Base-by-base conservation (phyloP, 2,329 filamentous ascomycete species). In the Fusarium euwallaceae region DNA sequence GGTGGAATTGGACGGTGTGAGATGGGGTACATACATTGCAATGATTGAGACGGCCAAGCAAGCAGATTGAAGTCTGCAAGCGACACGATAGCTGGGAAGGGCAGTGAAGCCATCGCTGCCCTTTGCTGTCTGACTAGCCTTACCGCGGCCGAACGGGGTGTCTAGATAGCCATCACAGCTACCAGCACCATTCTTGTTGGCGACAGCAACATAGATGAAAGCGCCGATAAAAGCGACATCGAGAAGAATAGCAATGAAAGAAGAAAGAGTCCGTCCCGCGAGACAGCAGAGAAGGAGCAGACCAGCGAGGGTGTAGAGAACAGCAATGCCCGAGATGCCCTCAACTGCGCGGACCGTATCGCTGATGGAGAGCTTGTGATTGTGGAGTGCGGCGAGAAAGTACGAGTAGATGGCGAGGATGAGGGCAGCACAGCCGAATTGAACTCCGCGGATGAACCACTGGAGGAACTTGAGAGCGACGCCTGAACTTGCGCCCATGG, bases 321-420 rank as follows among this genome's bases (percentile, higher is more conserved):
- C 89, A 3, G 91, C 94, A 2, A 88, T 88, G 61, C 95, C 95
- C 0, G 94, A 89, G 69, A 98, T 92, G 73, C 94, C 94, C 79
- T 92, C 92, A 66, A 97, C 93, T 32, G 94, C 94, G 66, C 92
- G 91, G 69, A 92, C 85, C 85, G 89, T 92, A 76, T 83, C 90
- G 20, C 88, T 86, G 75, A 95, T 95, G 67, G 79, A 67, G 16
- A 92, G 82, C 76, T 91, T 78, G 83, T 94, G 90, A 78, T 92
- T 90, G 71, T 89, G 82, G 16, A 95, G 89, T 10, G 93, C 89
- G 10, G 93, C 91, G 60, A 98, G 90, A 87, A 95, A 97, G 87
- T 97, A 98, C 60, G 92, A 92, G 87, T 93, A 95, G 79, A 97
- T 89, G 76, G 89, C 93, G 71, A 98, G 89, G 71, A 96, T 89